Percentiles rank a stretch among this genome's conserved stretches.
Evolutionary conservation across 2,329 filamentous ascomycete genomes (phyloP).

Genomic region (Monilinia aucupariae): DNA sequence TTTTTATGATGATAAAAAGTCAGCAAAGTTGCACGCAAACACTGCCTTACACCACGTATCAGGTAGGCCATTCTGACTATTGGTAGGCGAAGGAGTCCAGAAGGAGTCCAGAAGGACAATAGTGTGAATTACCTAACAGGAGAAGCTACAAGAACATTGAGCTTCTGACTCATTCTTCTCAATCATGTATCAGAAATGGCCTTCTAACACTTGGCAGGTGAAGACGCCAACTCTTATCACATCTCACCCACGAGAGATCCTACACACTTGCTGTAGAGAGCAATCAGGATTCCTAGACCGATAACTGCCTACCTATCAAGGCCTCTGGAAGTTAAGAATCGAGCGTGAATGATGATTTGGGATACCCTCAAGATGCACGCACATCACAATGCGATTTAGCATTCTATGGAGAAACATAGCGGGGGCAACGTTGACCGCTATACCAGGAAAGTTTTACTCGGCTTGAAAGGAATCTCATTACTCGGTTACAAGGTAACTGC

Average conservation of each 20-base stretch:
- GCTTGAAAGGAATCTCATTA: not conserved
- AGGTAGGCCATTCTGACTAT: not conserved
- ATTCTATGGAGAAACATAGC: too few relatives aligned
- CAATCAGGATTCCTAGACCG: not conserved
- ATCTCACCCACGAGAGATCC: not conserved
- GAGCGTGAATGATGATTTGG: not conserved
- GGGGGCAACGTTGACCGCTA: not conserved
- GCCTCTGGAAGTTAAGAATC: not conserved
- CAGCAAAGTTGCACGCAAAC: not conserved
- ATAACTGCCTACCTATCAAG: not conserved
- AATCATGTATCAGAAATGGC: not conserved
- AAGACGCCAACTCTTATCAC: not conserved
- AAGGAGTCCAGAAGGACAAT: not conserved
- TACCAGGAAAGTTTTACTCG: not conserved
- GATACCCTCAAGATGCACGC: not conserved
- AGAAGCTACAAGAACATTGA: not conserved
- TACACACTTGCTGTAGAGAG: not conserved
- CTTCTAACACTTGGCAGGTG: not conserved
- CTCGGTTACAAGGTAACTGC: not conserved
- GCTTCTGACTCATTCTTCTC: not conserved
- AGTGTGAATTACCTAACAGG: not conserved
- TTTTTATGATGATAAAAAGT: not conserved
- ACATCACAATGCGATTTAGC: not conserved
- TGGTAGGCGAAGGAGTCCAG: not conserved
- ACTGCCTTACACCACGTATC: not conserved